phyloP scores from a whole-genome alignment of 2,329 filamentous ascomycete species.

The Fusarium musae region DNA sequence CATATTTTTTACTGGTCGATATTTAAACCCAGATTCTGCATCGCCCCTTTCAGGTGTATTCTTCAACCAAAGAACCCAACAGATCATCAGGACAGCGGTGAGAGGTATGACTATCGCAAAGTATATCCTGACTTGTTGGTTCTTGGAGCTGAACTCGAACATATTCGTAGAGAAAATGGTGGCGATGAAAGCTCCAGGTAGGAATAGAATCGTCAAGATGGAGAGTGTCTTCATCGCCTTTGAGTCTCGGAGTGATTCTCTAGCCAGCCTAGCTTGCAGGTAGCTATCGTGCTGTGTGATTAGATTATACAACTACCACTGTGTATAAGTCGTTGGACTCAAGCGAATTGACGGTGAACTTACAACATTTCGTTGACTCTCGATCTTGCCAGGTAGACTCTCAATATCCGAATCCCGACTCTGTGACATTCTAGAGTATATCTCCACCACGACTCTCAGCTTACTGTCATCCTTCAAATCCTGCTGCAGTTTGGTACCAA shows the following conservation, averaged over 20 bases:
- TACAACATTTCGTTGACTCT: not conserved
- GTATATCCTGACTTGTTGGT: not conserved
- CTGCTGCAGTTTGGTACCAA: accelerated
- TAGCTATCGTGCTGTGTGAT: not conserved
- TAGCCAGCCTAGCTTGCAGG: not conserved
- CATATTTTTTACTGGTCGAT: too few species aligned
- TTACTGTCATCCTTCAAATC: not conserved
- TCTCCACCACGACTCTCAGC: not conserved
- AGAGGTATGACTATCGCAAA: not conserved
- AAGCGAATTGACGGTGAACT: not conserved
- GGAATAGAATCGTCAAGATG: not conserved
- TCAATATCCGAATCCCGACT: not conserved
- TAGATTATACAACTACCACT: not conserved
- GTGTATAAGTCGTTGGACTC: accelerated
- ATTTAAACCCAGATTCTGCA: too few species aligned
- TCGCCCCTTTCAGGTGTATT: not conserved
- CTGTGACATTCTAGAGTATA: not conserved
- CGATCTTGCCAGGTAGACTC: not conserved
- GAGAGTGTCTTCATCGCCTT: not conserved
- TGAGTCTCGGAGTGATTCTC: not conserved
- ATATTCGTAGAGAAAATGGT: accelerated
- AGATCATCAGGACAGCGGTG: not conserved
- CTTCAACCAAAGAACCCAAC: not conserved
- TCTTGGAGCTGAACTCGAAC: not conserved
- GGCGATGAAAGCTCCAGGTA: not conserved